A percentile compares a stretch with the other conserved stretches of the same genome.
phyloP scores from a whole-genome alignment of 139 green algal species.

The Micromonas pusilla region DNA sequence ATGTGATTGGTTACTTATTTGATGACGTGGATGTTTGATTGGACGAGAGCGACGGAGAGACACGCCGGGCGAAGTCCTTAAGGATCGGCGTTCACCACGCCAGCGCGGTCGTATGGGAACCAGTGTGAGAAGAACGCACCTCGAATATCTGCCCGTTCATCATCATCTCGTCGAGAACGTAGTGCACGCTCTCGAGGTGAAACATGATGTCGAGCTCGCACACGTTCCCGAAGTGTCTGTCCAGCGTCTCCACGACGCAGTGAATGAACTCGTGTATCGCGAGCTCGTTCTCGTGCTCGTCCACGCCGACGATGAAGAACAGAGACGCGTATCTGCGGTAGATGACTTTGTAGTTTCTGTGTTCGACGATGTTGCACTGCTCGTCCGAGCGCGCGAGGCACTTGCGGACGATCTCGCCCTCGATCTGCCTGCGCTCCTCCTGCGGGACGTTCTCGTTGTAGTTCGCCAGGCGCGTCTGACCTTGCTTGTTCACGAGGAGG shows the following conservation, averaged over 20 bases:
- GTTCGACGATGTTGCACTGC: constrained; percentile 92
- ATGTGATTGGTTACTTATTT: too few species aligned
- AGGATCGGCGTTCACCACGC: too few species aligned
- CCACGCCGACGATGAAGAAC: constrained; percentile 95
- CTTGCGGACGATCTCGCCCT: constrained; percentile 93
- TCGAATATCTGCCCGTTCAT: constrained; percentile 87
- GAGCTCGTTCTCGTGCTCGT: constrained; percentile 97
- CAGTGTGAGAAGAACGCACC: too few species aligned
- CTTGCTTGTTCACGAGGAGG: constrained; percentile 97
- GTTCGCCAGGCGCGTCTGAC: constrained; percentile 93
- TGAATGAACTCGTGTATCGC: constrained; percentile 93
- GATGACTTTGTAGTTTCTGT: constrained; percentile 83
- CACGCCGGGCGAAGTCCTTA: too few species aligned
- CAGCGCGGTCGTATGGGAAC: too few species aligned
- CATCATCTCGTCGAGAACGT: constrained; percentile 58
- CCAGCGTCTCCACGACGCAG: constrained; percentile 77
- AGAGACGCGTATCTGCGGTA: constrained; percentile 94
- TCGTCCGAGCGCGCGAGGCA: constrained; percentile 85
- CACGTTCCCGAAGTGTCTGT: constrained; percentile 78
- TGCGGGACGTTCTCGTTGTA: constrained; percentile 74
- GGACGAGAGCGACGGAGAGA: too few species aligned
- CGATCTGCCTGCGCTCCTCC: constrained; percentile 71
- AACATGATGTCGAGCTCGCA: constrained; percentile 98
- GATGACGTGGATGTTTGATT: too few species aligned
- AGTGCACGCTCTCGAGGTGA: constrained; percentile 86